Evolutionary conservation across 2,329 filamentous ascomycete genomes (phyloP), one percentile per base, ranked within the genome.

Genomic region (Paecilomyces formosus): DNA sequence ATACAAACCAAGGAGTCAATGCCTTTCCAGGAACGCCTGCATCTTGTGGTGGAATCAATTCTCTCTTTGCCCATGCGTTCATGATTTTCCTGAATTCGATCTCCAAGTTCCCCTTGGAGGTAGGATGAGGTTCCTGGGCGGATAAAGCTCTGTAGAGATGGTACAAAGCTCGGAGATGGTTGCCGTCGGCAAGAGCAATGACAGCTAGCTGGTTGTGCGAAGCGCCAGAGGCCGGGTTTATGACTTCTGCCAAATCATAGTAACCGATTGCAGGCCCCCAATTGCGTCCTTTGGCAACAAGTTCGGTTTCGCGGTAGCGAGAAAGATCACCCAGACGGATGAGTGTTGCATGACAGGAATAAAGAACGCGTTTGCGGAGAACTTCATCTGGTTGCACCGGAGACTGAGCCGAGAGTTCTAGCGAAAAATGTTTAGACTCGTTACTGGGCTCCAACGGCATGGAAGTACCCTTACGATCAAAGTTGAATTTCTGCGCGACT

Each of bases 131-230:
- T 49, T 87, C 80, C 56, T 86, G 81, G 31, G 90, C 87, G 8
- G 87, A 86, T 64, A 94, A 82, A 15, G 92, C 88, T 62, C 92
- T 87, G 70, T 96, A 94, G 49, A 97, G 85, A 72, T 96, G 87
- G 73, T 97, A 97, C 30, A 95, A 88, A 9, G 91, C 87, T 61
- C 91, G 85, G 55, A 97, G 82, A 70, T 95, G 89, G 64, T 93
- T 88, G 59, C 83, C 84, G 66, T 92, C 72, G 56, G 88, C 87
- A 54, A 90, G 82, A 60, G 88, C 88, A 60, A 97, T 88, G 35
- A 97, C 89, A 35, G 90, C 92, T 72, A 94, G 85, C 73, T 97
- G 94, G 68, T 99, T 93, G 68, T 95, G 89, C 15, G 91, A 89
- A 62, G 87, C 85, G 30, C 93, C 93, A 53, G 89, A 91, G 18